A percentile compares a stretch with the other conserved stretches of the same genome.
These are phyloP conservation scores for Populus davidiana DNA, from an alignment of 345 rosid species.

Conservation along the genomic window DNA sequence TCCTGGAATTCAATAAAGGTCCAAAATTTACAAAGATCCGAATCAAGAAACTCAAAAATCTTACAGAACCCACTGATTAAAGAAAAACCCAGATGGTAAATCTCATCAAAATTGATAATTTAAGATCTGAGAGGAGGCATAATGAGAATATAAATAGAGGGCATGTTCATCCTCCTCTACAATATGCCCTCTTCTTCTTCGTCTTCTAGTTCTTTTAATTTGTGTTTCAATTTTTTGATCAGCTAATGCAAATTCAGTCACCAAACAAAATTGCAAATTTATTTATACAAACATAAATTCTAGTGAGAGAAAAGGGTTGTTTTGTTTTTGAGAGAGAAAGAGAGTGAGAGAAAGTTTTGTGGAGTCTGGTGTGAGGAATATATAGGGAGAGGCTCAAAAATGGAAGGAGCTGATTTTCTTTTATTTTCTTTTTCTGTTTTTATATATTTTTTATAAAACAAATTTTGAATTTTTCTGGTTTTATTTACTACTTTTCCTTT, in stretches of 20 bases:
- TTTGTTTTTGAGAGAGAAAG: conserved; percentile 5
- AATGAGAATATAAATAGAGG: conserved; percentile 43
- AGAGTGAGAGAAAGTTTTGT: conserved; percentile 9
- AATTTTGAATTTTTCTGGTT: conserved; percentile 2
- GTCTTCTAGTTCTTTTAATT: conserved; percentile 20
- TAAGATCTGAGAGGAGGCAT: conserved; percentile 75
- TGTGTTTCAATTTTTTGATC: conserved; percentile 8
- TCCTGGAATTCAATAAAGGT: conserved; percentile 21
- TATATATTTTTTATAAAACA: background rate
- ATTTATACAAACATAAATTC: conserved; percentile 4
- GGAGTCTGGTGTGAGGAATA: conserved; percentile 30
- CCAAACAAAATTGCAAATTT: conserved; percentile 24
- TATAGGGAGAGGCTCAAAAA: conserved; percentile 34
- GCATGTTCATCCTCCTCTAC: conserved; percentile 60
- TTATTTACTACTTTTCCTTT: background rate
- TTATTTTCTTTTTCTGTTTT: background rate
- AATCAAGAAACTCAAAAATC: conserved; percentile 37
- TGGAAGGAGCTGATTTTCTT: conserved; percentile 17
- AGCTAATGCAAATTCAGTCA: conserved; percentile 46
- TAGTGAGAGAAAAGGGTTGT: conserved; percentile 11
- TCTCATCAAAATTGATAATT: conserved; percentile 34
- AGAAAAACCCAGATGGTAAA: conserved; percentile 66
- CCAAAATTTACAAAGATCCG: conserved; percentile 36
- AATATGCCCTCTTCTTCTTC: conserved; percentile 32
- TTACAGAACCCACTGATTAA: conserved; percentile 59